These are phyloP conservation scores for Trametes coccinea DNA, from an alignment of 768 basidiomycete genomes.

Conservation along the genomic window DNA sequence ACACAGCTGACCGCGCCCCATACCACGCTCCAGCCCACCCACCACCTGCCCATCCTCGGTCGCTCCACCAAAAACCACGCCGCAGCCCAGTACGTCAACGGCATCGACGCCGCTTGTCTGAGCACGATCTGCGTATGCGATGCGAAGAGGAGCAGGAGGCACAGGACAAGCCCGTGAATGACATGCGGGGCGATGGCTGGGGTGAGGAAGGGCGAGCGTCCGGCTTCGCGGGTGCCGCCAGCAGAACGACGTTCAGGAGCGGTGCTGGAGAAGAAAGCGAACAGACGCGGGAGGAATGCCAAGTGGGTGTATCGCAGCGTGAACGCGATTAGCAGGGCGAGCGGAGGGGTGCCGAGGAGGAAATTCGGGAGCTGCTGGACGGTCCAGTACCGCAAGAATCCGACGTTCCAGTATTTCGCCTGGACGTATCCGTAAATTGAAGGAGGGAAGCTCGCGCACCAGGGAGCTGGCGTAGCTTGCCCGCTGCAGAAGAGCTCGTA, in stretches of 20 bases:
- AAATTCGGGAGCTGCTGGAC: slow-evolving; percentile 85
- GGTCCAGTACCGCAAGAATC: slow-evolving; percentile 88
- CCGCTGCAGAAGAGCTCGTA: slow-evolving; percentile 65
- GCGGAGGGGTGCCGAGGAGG: slow-evolving; percentile 70
- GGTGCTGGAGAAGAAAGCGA: background rate
- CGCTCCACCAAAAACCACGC: slow-evolving; percentile 59
- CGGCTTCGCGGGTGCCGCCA: background rate
- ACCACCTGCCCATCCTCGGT: slow-evolving; percentile 52
- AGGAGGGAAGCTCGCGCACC: slow-evolving; percentile 68
- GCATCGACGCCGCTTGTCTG: slow-evolving; percentile 73
- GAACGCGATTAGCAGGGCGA: slow-evolving; percentile 51
- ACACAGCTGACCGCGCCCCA: slow-evolving; percentile 75
- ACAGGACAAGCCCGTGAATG: slow-evolving; percentile 66
- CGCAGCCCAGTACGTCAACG: slow-evolving; percentile 85
- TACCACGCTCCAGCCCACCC: slow-evolving; percentile 75
- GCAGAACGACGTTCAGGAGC: background rate
- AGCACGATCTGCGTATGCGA: slow-evolving; percentile 89
- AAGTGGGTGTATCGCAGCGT: slow-evolving; percentile 8
- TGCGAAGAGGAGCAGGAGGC: slow-evolving; percentile 66
- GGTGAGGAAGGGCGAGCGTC: slow-evolving; percentile 37
- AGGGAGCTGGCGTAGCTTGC: slow-evolving; percentile 33
- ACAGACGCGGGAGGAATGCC: slow-evolving; percentile 17
- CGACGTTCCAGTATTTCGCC: slow-evolving; percentile 81
- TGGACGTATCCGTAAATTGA: slow-evolving; percentile 85
- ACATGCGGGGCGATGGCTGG: slow-evolving; percentile 64